Base-by-base conservation (phyloP, 768 basidiomycete genomes). In the Trametes coccinea region DNA sequence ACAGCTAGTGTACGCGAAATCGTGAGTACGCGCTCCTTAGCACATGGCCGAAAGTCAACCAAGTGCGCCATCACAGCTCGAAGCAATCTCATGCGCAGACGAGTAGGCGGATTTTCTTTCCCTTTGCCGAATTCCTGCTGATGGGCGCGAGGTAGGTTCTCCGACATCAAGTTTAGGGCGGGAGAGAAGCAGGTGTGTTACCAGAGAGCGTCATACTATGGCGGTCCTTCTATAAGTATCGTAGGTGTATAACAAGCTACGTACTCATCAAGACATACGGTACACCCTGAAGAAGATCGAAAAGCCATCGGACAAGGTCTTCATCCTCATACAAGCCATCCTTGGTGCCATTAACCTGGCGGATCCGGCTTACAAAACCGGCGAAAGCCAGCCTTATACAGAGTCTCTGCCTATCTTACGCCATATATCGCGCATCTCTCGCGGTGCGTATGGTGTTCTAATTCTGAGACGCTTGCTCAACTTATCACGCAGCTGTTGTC, bases 241-340 rank as follows among this genome's bases (percentile, higher is more conserved):
- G 22, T 48, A 83, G 79, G 75, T 79, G 62, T 88, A 85, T 65
- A 91, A 91, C 70, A 87, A 82, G 68, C 78, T 94, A 46, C 80
- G 84, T 57, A 79, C 76, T 51, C 85, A 92, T 59, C 78, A 79
- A n/a, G 93, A 93, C 62, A 90, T 95, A 59, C 87, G 93, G 1
- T 97, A 85, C 72, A 80, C 84, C 46, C 72, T 89, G 4, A 86
- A 85, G 73, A 92, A 86, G 64, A 74, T 88, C 4, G 87, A 88
- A 47, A 86, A 81, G 63, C 81, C 87, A 0, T 73, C 79, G 3
- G 92, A 96, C 71, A 96, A 96, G 71, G 80, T 91, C 9, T 87
- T 91, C 71, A 70, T 95, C 5, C 76, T 94, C 44, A 84, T 93
- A 5, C 94, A 95, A 90, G 87, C 91, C 39, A 79, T 90, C 44